phyloP scores from a whole-genome alignment of 129 eudicot species.

The Pulicaria dysenterica region DNA sequence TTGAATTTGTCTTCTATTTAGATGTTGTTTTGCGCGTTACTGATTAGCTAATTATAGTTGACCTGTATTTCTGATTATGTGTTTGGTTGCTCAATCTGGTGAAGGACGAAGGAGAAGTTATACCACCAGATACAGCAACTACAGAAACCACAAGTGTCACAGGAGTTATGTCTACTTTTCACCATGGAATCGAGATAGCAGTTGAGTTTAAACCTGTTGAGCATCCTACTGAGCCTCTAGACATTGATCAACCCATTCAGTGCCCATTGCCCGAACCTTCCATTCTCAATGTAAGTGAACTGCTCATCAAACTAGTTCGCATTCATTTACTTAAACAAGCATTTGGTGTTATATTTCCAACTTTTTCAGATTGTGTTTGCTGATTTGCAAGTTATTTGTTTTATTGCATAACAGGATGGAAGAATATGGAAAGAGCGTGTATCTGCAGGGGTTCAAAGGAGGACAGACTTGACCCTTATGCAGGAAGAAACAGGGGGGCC shows the following conservation, averaged over 20 bases:
- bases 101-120: conserved; percentile 63
- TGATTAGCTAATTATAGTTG: neutral
- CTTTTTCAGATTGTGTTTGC: neutral
- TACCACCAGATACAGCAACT: conserved; percentile 47
- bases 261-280: conserved; percentile 98
- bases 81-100: conserved; percentile 12
- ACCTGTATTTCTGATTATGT: neutral
- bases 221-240: conserved; percentile 82
- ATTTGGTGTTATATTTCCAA: neutral
- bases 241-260: conserved; percentile 79
- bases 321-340: neutral
- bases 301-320: neutral
- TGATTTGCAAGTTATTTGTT: neutral
- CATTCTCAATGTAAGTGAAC: conserved; percentile 84
- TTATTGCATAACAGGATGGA: conserved; percentile 60
- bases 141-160: conserved; percentile 32
- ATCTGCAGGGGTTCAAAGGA: conserved; percentile 55
- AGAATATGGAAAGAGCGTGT: conserved; percentile 97
- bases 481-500: conserved; percentile 45
- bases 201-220: conserved; percentile 88
- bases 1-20: no score
- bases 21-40: neutral
- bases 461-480: conserved; percentile 50
- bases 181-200: conserved; percentile 85
- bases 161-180: conserved; percentile 39